Percentiles rank a stretch among this genome's conserved stretches.
phyloP scores from a whole-genome alignment of 2,329 filamentous ascomycete genomes.

The Alternaria postmessia region DNA sequence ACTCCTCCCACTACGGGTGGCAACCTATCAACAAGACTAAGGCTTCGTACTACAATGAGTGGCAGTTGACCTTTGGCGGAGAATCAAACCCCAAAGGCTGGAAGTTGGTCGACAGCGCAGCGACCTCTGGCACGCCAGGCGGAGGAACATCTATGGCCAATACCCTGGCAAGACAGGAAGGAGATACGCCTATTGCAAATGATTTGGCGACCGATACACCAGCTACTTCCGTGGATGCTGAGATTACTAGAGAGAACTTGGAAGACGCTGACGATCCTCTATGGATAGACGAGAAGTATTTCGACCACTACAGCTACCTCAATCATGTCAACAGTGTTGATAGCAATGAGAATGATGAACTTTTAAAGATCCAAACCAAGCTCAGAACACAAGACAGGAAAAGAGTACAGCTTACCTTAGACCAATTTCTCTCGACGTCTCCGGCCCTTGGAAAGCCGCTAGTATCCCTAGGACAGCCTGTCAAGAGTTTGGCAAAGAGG shows the following conservation, averaged over 20 bases:
- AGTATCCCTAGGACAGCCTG: neutral
- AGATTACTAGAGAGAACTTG: neutral
- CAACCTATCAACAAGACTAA: neutral
- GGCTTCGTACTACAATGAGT: neutral
- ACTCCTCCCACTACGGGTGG: neutral
- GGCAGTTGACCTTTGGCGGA: neutral
- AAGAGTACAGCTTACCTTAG: neutral
- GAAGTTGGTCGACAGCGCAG: neutral
- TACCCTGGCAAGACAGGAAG: neutral
- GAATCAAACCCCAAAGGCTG: neutral
- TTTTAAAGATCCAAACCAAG: neutral
- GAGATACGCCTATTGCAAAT: neutral
- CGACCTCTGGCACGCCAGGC: neutral
- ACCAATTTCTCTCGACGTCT: neutral
- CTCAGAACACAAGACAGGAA: neutral
- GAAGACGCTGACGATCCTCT: neutral
- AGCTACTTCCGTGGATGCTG: neutral
- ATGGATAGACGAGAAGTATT: slow-evolving; percentile 10
- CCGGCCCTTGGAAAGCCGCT: neutral
- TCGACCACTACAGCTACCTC: slow-evolving; percentile 10
- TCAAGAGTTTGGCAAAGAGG: neutral
- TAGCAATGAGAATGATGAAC: neutral
- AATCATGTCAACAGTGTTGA: neutral
- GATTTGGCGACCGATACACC: neutral
- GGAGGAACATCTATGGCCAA: neutral